Base-by-base conservation (phyloP, 208 protist species). In the Trichomonas vaginalis region DNA sequence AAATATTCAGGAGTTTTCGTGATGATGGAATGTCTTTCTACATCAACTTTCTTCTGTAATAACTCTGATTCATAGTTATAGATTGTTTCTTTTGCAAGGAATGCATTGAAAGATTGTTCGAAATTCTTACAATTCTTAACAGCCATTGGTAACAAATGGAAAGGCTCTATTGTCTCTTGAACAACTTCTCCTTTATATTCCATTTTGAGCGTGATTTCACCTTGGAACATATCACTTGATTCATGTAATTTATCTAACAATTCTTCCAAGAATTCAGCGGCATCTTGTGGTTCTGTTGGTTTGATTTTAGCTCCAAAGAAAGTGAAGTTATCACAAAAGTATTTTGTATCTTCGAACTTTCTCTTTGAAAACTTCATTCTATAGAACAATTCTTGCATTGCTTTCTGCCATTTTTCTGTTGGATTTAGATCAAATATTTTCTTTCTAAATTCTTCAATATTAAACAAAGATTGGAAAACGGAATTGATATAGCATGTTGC, bases 401-500 rank as follows among this genome's bases (percentile, higher is more conserved):
- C n/a, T 27, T 70, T 70, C 21, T n/a, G 17, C 56, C 56, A 70
- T 70, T 70, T 27, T 70, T 70, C 56, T 70, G 17, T 70, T 8
- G 56, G 56, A 70, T 8, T 3, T 70, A 27, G 21, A 32, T 8
- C 4, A n/a, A 70, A 27, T 27, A 70, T n/a, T 70, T 70, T 70
- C 6, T 70, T 6, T 42, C n/a, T 35, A n/a, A 83, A 83, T 12
- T 35, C 0, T 83, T 35, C 12, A 35, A 37, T 83, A 42, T 83
- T 0, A 42, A 40, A 83, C 27, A 95, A 35, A 56, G 37, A 15
- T 56, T 95, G 86, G 9, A 95, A 45, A 32, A 95, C 32, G 0
- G 86, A 95, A 45, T 95, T 95, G 46, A 95, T 79, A 62, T 70
- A 90, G 32, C 95, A 96, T 61, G 96, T 99, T 96, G 99, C 99